phyloP scores from a whole-genome alignment of 306 rosid genomes.

The Mimosa bimucronata region DNA sequence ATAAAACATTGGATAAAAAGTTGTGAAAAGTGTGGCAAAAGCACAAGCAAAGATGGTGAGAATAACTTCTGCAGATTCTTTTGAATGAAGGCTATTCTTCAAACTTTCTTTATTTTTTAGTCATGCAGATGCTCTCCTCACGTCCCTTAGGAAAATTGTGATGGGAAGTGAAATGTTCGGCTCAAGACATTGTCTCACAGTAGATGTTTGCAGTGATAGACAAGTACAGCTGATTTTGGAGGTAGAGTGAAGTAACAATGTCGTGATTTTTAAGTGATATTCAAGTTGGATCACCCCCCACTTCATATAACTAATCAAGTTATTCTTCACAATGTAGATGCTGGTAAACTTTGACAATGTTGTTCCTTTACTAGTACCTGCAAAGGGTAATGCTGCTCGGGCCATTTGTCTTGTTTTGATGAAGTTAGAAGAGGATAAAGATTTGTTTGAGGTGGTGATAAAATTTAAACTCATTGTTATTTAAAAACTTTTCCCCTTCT shows the following conservation, averaged over 20 bases:
- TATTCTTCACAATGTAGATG: slow-evolving; percentile 50
- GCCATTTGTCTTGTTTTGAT: slow-evolving; percentile 65
- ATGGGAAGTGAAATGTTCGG: slow-evolving; percentile 59
- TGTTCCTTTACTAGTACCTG: slow-evolving; percentile 62
- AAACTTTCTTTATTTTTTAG: slow-evolving; percentile 25
- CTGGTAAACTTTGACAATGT: slow-evolving; percentile 65
- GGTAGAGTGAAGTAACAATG: slow-evolving; percentile 50
- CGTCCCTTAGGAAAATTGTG: slow-evolving; percentile 63
- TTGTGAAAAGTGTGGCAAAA: slow-evolving; percentile 41
- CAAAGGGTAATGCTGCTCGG: slow-evolving; percentile 58
- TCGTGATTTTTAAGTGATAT: slow-evolving; percentile 27
- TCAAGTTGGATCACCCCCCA: slow-evolving; percentile 12
- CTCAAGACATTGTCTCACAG: slow-evolving; percentile 70
- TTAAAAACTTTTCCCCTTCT: slow-evolving; percentile 16
- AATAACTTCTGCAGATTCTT: slow-evolving; percentile 21
- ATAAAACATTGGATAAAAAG: slow-evolving; percentile 64
- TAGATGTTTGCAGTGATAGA: slow-evolving; percentile 85
- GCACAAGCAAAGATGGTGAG: slow-evolving; percentile 61
- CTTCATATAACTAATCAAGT: slow-evolving; percentile 14
- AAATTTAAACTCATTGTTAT: slow-evolving; percentile 13
- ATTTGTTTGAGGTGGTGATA: slow-evolving; percentile 63
- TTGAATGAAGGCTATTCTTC: background rate
- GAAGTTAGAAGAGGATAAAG: slow-evolving; percentile 77
- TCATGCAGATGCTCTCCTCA: slow-evolving; percentile 65
- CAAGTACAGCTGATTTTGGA: slow-evolving; percentile 76